Base-by-base conservation (phyloP, 2,329 filamentous ascomycete genomes). In the Proliferodiscus dingleyae region DNA sequence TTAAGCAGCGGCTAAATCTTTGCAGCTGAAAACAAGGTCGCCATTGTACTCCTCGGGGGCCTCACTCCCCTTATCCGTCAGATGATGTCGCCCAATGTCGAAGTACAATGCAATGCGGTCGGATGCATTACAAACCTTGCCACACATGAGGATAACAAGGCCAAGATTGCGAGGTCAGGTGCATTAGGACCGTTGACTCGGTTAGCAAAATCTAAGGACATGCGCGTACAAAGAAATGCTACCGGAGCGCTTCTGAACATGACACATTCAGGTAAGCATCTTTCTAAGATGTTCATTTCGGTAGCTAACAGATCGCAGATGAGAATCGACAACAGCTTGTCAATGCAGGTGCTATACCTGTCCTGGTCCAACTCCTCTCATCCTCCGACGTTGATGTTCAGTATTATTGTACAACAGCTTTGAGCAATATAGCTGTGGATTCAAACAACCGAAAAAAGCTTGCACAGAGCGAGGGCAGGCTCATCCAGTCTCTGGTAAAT, bases 141-240 rank as follows among this genome's bases (percentile, higher is more conserved):
- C 44, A 98, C 93, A 2, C 93, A 98, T 63, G 93, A 98, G 70
- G 93, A 97, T 59, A 98, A 98, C 72, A 98, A 98, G 72, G 90
- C 93, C 47, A 96, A 95, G 71, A 98, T 98, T 66, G 93, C 93
- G 57, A 81, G 89, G 51, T 98, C 93, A 3, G 93, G 93, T 47
- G 93, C 93, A 44, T 75, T 98, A 46, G 88, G 86, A 6, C 93
- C 93, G 7, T 72, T 98, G 57, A 98, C 93, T 37, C 81, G 87
- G 53, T 73, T 98, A 47, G 93, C 93, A 51, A 97, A 95, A 69
- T 97, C 93, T 18, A 91, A 94, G 68, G 93, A 98, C 62, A 97
- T 97, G 93, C 83, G 93, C 46, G 93, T 98, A 38, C 93, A 98
- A 71, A 81, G 93, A 55, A 98, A 98, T 68, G 93, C 93, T 47